A percentile compares a stretch with the other conserved stretches of the same genome.
Conservation (phyloP, 2,329 filamentous ascomycete genomes). For the Dactylellina cionopaga region DNA sequence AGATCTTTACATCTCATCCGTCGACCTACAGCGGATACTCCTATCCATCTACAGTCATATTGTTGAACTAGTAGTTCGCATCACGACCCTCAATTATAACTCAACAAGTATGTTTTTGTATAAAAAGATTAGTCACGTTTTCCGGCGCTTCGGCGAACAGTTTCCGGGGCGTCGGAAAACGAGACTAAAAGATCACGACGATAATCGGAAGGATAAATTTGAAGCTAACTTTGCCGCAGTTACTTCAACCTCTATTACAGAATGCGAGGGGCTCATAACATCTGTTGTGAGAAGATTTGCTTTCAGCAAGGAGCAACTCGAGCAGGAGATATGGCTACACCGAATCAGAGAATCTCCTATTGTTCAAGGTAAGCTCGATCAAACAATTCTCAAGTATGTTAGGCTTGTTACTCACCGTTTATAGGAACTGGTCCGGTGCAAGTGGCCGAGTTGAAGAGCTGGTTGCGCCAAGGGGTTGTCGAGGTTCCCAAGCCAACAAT, state of each 20-base stretch:
- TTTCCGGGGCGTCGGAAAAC: no score
- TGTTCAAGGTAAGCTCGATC: slow-evolving; percentile 16
- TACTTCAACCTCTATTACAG: slow-evolving; percentile 13
- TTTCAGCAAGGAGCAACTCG: slow-evolving; percentile 14
- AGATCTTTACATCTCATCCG: slow-evolving; percentile 24
- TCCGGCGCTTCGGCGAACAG: no score
- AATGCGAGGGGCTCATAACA: slow-evolving; percentile 29
- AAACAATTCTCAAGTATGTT: neutral
- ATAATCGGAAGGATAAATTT: neutral
- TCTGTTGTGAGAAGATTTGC: slow-evolving; percentile 24
- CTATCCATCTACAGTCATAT: slow-evolving; percentile 25
- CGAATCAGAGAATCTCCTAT: slow-evolving; percentile 32
- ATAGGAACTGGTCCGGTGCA: slow-evolving; percentile 29
- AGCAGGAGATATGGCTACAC: slow-evolving; percentile 34
- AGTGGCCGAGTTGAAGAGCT: slow-evolving; percentile 30
- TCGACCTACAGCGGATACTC: slow-evolving; percentile 14
- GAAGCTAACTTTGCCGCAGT: no score
- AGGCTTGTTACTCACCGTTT: neutral
- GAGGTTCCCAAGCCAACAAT: slow-evolving; percentile 27
- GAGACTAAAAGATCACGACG: no score
- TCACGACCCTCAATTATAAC: slow-evolving; percentile 22
- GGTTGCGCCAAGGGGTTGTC: slow-evolving; percentile 26
- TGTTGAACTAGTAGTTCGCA: slow-evolving; percentile 27
- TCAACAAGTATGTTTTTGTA: slow-evolving; percentile 7
- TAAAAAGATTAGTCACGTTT: neutral